A percentile compares a stretch with the other conserved stretches of the same genome.
phyloP scores from a whole-genome alignment of 495 filamentous ascomycete genomes.

The Bryoglossum gracile region DNA sequence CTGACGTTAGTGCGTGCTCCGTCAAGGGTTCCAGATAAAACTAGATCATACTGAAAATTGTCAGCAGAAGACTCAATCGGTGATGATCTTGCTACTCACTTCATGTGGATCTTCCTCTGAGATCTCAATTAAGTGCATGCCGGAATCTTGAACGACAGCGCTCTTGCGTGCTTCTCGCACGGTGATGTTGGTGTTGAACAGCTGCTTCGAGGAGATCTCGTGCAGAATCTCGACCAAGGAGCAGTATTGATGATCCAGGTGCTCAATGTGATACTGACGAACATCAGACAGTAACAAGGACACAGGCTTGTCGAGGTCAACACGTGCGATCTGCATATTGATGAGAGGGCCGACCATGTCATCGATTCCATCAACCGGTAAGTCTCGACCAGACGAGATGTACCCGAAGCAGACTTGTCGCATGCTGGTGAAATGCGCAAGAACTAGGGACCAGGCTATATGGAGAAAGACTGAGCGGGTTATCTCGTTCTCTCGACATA shows the following conservation, averaged over 20 bases:
- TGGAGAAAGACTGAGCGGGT: constrained; percentile 29
- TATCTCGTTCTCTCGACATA: constrained; percentile 18
- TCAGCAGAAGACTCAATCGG: too few species aligned
- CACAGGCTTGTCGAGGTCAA: constrained; percentile 24
- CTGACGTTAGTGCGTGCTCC: too few species aligned
- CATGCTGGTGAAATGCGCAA: constrained; percentile 41
- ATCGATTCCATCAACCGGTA: constrained; percentile 38
- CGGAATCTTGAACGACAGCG: too few species aligned
- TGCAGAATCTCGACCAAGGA: constrained; percentile 13
- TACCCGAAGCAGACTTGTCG: constrained; percentile 53
- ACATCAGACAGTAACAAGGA: constrained; percentile 18
- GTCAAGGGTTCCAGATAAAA: too few species aligned
- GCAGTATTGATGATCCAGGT: background rate
- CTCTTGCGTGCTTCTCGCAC: too few species aligned
- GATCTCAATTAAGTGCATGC: constrained; percentile 33
- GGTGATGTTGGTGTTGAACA: too few species aligned
- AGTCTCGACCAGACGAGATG: constrained; percentile 29
- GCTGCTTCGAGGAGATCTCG: constrained; percentile 7
- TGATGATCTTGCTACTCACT: constrained; percentile 21
- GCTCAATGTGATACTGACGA: background rate
- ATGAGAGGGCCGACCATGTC: constrained; percentile 41
- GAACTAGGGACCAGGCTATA: constrained; percentile 49
- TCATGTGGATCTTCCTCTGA: constrained; percentile 33
- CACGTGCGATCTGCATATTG: constrained; percentile 31
- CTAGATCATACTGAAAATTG: too few species aligned